phyloP scores from a whole-genome alignment of 257 asterid species.

The Handroanthus guayacan region DNA sequence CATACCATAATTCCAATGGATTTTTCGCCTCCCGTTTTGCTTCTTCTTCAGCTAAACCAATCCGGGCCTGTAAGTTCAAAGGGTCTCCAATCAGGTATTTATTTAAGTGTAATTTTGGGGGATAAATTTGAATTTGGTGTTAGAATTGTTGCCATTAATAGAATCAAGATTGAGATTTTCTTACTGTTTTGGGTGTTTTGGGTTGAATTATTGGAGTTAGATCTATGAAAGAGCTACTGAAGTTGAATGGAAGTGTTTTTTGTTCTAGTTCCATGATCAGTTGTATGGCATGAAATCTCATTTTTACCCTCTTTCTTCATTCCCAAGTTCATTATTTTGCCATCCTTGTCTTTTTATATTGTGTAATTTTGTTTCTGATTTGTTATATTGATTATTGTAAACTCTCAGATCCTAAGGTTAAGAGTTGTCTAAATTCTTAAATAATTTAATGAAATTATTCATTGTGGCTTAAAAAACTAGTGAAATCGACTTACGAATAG shows the following conservation, averaged over 20 bases:
- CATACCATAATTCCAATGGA: constrained; percentile 42
- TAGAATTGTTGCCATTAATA: not conserved
- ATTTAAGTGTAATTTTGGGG: not conserved
- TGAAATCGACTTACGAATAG: not conserved
- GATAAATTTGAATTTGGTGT: not conserved
- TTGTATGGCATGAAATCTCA: not conserved
- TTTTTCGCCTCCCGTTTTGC: constrained; percentile 35
- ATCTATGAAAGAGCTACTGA: constrained; percentile 1
- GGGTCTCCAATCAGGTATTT: constrained; percentile 55
- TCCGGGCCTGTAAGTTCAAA: constrained; percentile 32
- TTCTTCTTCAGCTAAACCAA: constrained; percentile 39
- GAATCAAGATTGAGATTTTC: not conserved
- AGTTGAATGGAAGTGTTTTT: constrained; percentile 11
- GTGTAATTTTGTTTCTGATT: not conserved
- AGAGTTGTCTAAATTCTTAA: not conserved
- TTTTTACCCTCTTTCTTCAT: not conserved
- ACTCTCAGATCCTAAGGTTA: not conserved
- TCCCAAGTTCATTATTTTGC: not conserved
- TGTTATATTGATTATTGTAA: not conserved
- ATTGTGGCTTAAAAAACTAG: not conserved
- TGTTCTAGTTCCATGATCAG: not conserved
- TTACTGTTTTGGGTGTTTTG: constrained; percentile 5
- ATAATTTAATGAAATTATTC: not conserved
- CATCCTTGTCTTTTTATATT: not conserved
- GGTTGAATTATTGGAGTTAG: constrained; percentile 20